A percentile compares a stretch with the other conserved stretches of the same genome.
Conservation (phyloP, 768 basidiomycete genomes). For the Trametes cinnabarina region DNA sequence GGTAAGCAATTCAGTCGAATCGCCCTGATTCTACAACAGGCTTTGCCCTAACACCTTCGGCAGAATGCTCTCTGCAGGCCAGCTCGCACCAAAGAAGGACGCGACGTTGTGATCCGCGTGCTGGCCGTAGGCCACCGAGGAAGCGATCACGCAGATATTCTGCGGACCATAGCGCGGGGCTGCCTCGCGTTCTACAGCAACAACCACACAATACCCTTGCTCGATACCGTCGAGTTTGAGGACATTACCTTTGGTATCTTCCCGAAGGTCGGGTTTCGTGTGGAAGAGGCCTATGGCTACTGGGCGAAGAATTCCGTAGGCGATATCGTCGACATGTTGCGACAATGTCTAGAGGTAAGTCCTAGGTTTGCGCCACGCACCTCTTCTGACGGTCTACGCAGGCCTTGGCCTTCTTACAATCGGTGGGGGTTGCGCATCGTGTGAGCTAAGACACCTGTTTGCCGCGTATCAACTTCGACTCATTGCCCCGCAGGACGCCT, state of each 20-base stretch:
- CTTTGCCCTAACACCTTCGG: too few relatives aligned
- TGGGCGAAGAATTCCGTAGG: slow-evolving; percentile 30
- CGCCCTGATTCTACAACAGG: too few relatives aligned
- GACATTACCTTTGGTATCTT: slow-evolving; percentile 31
- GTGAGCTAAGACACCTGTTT: not conserved
- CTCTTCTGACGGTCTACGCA: too few relatives aligned
- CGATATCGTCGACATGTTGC: too few relatives aligned
- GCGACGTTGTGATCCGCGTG: slow-evolving; percentile 1
- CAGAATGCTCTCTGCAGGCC: not conserved
- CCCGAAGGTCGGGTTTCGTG: slow-evolving; percentile 19
- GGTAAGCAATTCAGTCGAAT: not conserved
- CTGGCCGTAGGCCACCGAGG: not conserved
- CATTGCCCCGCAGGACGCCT: slow-evolving; percentile 29
- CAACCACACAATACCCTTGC: too few relatives aligned
- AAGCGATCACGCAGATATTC: too few relatives aligned
- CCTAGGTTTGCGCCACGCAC: too few relatives aligned
- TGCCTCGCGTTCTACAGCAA: too few relatives aligned
- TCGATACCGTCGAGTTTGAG: slow-evolving; percentile 26
- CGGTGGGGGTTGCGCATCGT: not conserved
- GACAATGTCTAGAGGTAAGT: too few relatives aligned
- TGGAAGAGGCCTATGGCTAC: slow-evolving; percentile 10
- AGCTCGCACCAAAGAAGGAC: not conserved
- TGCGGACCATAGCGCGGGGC: too few relatives aligned
- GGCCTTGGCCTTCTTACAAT: not conserved
- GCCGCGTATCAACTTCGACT: too few relatives aligned